phyloP scores from a whole-genome alignment of 768 basidiomycete genomes.

The Hypsizygus marmoreus region DNA sequence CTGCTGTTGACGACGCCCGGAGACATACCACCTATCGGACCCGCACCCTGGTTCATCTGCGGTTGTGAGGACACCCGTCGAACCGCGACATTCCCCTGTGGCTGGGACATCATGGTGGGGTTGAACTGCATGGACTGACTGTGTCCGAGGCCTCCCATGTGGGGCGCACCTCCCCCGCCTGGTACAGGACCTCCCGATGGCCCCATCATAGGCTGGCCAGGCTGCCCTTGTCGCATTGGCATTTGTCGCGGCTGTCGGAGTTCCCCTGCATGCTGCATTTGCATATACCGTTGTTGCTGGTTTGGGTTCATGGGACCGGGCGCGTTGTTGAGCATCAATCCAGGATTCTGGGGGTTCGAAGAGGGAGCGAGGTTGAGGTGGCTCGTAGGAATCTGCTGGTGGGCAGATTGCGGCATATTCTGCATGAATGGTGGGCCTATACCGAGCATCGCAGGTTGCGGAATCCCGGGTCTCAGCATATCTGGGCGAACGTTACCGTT shows the following conservation, averaged over 20 bases:
- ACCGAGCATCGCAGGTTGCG: constrained; percentile 37
- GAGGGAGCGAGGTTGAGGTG: constrained; percentile 35
- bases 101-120: constrained; percentile 40
- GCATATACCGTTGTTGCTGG: constrained; percentile 32
- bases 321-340: constrained; percentile 42
- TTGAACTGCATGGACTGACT: constrained; percentile 45
- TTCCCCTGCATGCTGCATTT: constrained; percentile 31
- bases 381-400: constrained; percentile 25
- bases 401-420: constrained; percentile 40
- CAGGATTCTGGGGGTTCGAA: constrained; percentile 30
- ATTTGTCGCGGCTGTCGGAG: constrained; percentile 36
- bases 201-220: constrained; percentile 17
- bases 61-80: constrained; percentile 66
- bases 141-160: constrained; percentile 33
- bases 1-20: constrained; percentile 32
- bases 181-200: constrained; percentile 10
- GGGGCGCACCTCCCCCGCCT: constrained; percentile 25
- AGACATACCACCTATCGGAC: constrained; percentile 35
- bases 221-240: constrained; percentile 39
- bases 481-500: constrained; percentile 49
- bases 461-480: constrained; percentile 48
- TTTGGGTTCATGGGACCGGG: constrained; percentile 20
- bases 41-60: constrained; percentile 40
- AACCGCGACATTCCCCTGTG: constrained; percentile 33
- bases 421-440: constrained; percentile 36